Conservation (phyloP, 768 basidiomycete genomes). For the Omphalotus guepiniiformis region DNA sequence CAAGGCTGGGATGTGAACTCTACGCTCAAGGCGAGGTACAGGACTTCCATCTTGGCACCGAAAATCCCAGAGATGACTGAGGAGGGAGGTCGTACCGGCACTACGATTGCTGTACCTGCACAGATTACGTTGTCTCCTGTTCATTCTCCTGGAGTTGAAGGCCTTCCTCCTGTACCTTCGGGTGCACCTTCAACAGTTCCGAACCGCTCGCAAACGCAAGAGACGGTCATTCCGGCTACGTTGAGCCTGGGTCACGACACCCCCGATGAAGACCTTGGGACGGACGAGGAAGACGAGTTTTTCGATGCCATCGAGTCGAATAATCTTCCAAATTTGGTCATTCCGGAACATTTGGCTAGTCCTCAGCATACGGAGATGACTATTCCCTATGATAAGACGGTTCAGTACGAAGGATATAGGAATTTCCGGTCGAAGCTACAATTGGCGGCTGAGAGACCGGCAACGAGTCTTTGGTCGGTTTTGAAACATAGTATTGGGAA, state of each 20-base stretch:
- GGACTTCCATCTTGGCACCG: constrained; percentile 13
- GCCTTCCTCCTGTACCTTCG: constrained; percentile 3
- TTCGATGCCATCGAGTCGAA: constrained; percentile 94
- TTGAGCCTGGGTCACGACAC: background rate
- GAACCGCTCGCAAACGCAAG: constrained; percentile 12
- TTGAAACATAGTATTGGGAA: constrained; percentile 95
- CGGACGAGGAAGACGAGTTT: constrained; percentile 92
- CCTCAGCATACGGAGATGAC: constrained; percentile 31
- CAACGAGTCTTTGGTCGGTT: constrained; percentile 91
- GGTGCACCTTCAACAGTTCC: constrained; percentile 9
- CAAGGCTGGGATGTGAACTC: background rate
- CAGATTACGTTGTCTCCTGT: no score
- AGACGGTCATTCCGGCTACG: constrained; percentile 11
- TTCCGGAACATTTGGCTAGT: constrained; percentile 59
- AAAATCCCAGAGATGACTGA: background rate
- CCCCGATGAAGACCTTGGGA: constrained; percentile 38
- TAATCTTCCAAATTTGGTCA: constrained; percentile 68
- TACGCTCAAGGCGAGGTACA: constrained; percentile 14
- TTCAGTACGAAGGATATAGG: constrained; percentile 64
- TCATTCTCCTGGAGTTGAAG: background rate
- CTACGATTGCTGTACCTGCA: background rate
- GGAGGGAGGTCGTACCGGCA: background rate
- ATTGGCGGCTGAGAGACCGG: constrained; percentile 77
- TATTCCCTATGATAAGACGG: constrained; percentile 2
- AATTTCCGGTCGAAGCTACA: constrained; percentile 57